These are phyloP conservation scores for Russula sp. DNA, from an alignment of 768 basidiomycete genomes.

Conservation along the genomic window DNA sequence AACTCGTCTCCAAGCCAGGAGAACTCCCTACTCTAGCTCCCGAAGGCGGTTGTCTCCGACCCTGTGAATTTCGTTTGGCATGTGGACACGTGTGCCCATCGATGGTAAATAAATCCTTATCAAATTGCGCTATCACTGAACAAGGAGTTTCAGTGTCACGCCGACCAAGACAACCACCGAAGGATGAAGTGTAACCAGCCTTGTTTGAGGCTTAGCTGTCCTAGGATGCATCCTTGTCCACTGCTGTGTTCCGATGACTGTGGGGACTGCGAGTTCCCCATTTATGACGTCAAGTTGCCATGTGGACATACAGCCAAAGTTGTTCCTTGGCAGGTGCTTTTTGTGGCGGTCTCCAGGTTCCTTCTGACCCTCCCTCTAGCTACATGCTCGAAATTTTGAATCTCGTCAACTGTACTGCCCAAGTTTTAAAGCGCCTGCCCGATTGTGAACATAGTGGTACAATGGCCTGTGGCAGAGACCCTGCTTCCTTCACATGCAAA, in stretches of 20 bases:
- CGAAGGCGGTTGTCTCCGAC: constrained; percentile 28
- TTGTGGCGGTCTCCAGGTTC: neutral
- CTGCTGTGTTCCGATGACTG: constrained; percentile 27
- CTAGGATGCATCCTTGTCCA: constrained; percentile 25
- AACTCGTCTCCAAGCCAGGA: constrained; percentile 10
- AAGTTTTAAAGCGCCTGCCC: constrained; percentile 26
- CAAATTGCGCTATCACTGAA: neutral
- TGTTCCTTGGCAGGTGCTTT: constrained; percentile 26
- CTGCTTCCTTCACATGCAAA: constrained; percentile 20
- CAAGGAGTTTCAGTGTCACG: constrained; percentile 19
- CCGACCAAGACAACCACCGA: constrained; percentile 23
- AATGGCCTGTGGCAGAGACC: constrained; percentile 22
- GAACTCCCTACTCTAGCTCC: constrained; percentile 14
- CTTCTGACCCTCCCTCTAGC: constrained; percentile 19
- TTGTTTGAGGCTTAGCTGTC: constrained; percentile 23
- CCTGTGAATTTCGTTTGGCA: constrained; percentile 24
- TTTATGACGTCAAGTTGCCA: constrained; percentile 23
- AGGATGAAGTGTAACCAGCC: constrained; percentile 23
- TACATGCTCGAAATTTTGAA: constrained; percentile 23
- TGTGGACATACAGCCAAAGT: constrained; percentile 25
- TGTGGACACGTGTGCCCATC: constrained; percentile 31
- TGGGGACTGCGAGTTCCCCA: constrained; percentile 25
- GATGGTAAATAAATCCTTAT: constrained; percentile 18
- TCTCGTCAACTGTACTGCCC: constrained; percentile 23
- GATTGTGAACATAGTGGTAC: constrained; percentile 28